phyloP scores from a whole-genome alignment of 805 yeast genomes.

The Limtongia smithiae region DNA sequence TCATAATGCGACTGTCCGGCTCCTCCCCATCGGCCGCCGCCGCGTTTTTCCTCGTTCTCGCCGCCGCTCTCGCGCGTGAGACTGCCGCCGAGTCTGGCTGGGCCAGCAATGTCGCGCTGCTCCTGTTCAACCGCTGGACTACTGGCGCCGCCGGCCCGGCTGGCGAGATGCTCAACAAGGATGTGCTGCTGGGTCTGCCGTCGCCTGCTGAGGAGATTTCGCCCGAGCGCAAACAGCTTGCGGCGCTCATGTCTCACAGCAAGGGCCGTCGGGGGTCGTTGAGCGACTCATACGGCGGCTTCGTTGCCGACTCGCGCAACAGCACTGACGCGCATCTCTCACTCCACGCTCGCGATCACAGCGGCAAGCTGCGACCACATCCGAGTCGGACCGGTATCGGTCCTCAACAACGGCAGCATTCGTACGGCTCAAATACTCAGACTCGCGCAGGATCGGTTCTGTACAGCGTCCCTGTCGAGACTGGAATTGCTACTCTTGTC shows the following conservation, averaged over 20 bases:
- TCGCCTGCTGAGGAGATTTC: not conserved
- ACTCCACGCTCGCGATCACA: not conserved
- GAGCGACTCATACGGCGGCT: too few species aligned
- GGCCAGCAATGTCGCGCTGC: not conserved
- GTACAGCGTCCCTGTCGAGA: slow-evolving; percentile 11
- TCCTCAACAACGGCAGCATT: not conserved
- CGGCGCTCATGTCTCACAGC: too few species aligned
- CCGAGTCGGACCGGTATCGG: slow-evolving; percentile 10
- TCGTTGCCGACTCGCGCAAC: too few species aligned
- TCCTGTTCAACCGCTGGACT: not conserved
- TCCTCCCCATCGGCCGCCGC: too few species aligned
- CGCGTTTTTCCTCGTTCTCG: too few species aligned
- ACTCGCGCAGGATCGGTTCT: slow-evolving; percentile 2
- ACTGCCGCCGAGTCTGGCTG: not conserved
- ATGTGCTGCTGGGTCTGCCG: not conserved
- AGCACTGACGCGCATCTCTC: too few species aligned
- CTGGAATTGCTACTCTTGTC: not conserved
- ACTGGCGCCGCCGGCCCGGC: not conserved
- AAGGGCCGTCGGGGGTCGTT: too few species aligned
- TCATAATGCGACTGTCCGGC: too few species aligned
- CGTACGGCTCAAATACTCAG: not conserved
- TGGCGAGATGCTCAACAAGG: too few species aligned
- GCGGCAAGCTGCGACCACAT: not conserved
- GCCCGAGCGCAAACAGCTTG: not conserved
- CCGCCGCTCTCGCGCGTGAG: not conserved